Base-by-base conservation (phyloP, 2,329 filamentous ascomycete genomes). In the Chaetomiaceae sp. region DNA sequence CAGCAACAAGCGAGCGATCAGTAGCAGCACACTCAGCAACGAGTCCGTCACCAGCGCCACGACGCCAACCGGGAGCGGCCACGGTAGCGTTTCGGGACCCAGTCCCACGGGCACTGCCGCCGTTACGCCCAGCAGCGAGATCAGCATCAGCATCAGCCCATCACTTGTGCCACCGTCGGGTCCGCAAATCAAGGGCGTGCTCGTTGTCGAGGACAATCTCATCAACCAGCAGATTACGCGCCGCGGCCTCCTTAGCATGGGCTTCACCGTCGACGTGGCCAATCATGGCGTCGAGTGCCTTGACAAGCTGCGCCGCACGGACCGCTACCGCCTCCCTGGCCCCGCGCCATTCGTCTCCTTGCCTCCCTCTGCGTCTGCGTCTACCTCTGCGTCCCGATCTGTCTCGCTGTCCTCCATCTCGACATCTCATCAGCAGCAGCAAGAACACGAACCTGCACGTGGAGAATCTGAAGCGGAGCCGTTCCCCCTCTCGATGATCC, bases 161-260 rank as follows among this genome's bases (percentile, higher is more conserved):
- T 38, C 37, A 17, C 10, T 37, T 19, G 20, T 43, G 7, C 15
- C 42, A 22, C 40, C 38, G 19, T 8, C 45, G 2, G n/a, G n/a
- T n/a, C 45, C 52, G 1, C 52, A 56, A 19, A 64, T 72, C 17
- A 64, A 65, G 27, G 64, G 68, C 20, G 65, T 81, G 10, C 65
- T 81, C 6, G 65, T 81, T 1, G 77, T 81, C 3, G 78, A 82
- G 56, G 78, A 82, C 56, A 82, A 82, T 54, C 62, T 76, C 11
- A 73, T 81, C 50, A 81, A 81, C 58, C 77, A 80, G 53, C 74
- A 73, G 51, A 73, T 80, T 26, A 70, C 76, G 8, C 67, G 70
- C 36, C 70, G 73, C 27, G 71, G 74, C 17, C 66, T 81, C 12
- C 65, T 65, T 2, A 71, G 73, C 46, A 66, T 69, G 46, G 72